Percentiles rank a stretch among this genome's conserved stretches.
These are phyloP conservation scores for Flaveria sonorensis DNA, from an alignment of 129 eudicot species.

Conservation along the genomic window DNA sequence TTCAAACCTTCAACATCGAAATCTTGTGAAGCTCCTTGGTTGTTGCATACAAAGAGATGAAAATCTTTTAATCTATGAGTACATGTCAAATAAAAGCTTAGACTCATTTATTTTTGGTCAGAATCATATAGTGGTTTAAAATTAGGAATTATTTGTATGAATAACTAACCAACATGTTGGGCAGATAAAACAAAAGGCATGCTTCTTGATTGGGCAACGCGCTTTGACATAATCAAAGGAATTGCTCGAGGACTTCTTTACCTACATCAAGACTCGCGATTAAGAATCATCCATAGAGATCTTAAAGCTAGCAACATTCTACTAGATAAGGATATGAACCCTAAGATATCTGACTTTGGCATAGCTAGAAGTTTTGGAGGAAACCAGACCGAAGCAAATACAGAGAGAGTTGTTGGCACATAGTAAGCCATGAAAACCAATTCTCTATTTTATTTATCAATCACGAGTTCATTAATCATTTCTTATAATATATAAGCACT, in stretches of 20 bases:
- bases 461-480: background rate
- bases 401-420: slow-evolving; percentile 40
- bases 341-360: slow-evolving; percentile 46
- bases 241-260: slow-evolving; percentile 42
- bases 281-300: slow-evolving; percentile 43
- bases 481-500: background rate
- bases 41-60: too few relatives aligned
- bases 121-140: background rate
- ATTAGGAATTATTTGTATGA: background rate
- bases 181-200: slow-evolving; percentile 21
- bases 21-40: too few relatives aligned
- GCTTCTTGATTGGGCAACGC: slow-evolving; percentile 28
- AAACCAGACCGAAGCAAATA: slow-evolving; percentile 36
- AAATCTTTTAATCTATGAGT: too few relatives aligned
- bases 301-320: slow-evolving; percentile 41
- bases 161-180: slow-evolving; percentile 6
- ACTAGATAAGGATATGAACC: slow-evolving; percentile 42
- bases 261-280: slow-evolving; percentile 43
- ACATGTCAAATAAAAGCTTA: background rate
- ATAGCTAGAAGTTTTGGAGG: slow-evolving; percentile 45
- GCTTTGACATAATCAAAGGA: slow-evolving; percentile 41
- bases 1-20: too few relatives aligned
- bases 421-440: slow-evolving; percentile 21
- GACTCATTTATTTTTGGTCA: background rate
- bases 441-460: background rate